phyloP scores from a whole-genome alignment of 768 basidiomycete species.

The Candolleomyces eurysporus region DNA sequence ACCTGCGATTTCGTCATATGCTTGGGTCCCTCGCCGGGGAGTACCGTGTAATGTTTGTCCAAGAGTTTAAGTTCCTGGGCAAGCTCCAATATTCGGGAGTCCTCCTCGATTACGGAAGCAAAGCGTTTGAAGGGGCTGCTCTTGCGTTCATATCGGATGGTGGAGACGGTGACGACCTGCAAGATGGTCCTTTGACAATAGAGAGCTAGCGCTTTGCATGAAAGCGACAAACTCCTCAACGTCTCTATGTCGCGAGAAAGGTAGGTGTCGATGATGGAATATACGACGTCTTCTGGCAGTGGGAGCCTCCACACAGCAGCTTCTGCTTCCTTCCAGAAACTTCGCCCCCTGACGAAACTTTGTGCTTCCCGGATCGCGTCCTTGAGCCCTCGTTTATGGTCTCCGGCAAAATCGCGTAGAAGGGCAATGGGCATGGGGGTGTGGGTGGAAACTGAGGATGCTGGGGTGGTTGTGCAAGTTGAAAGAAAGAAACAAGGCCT shows the following conservation, averaged over 20 bases:
- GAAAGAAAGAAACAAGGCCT: too few relatives aligned
- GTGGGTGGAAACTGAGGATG: neutral
- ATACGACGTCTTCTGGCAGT: neutral
- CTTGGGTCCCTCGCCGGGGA: too few relatives aligned
- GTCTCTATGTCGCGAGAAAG: neutral
- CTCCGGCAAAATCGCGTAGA: neutral
- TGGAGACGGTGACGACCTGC: neutral
- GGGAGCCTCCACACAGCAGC: neutral
- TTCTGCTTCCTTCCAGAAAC: neutral
- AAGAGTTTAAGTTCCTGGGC: neutral
- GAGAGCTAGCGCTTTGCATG: neutral
- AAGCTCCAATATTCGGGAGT: neutral
- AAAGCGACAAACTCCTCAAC: neutral
- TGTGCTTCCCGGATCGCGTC: neutral
- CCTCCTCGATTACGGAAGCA: neutral
- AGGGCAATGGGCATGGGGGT: neutral
- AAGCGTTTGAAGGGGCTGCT: neutral
- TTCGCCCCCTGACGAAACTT: neutral
- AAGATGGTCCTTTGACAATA: neutral
- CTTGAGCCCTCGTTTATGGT: neutral
- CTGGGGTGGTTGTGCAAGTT: neutral
- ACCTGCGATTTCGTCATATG: neutral
- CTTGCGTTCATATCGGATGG: neutral
- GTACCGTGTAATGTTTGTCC: neutral
- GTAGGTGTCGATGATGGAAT: neutral